Conservation (phyloP, 2,329 filamentous ascomycete genomes). For the Fusarium subglutinans region DNA sequence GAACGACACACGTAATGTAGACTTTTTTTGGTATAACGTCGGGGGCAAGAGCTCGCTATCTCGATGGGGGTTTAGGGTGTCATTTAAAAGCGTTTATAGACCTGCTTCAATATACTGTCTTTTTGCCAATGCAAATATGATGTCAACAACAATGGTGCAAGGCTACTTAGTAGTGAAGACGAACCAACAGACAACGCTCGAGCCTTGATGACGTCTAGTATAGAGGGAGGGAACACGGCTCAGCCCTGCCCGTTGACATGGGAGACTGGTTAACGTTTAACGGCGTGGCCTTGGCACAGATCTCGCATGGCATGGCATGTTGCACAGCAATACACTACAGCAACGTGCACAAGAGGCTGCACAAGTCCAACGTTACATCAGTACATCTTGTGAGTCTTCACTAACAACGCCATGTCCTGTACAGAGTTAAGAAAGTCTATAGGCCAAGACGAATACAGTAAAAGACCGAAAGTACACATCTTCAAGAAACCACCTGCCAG, state of each 20-base stretch:
- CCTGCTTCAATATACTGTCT: conserved; percentile 21
- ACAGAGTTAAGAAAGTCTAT: too few species aligned
- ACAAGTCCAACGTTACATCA: conserved; percentile 13
- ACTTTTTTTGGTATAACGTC: conserved; percentile 31
- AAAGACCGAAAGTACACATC: neutral
- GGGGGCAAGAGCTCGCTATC: conserved; percentile 16
- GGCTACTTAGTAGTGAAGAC: neutral
- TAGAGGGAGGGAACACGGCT: neutral
- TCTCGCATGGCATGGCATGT: conserved; percentile 6
- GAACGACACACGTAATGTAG: conserved; percentile 35
- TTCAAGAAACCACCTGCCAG: neutral
- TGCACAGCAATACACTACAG: neutral
- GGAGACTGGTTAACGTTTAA: conserved; percentile 4
- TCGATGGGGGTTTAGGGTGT: conserved; percentile 18
- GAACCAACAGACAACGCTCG: neutral
- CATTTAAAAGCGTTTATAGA: conserved; percentile 39
- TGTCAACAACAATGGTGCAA: neutral
- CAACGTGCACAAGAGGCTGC: neutral
- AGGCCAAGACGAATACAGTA: neutral
- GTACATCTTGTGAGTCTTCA: neutral
- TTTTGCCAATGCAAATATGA: neutral
- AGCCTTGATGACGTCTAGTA: conserved; percentile 15
- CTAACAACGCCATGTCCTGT: neutral
- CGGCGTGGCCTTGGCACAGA: conserved; percentile 8
- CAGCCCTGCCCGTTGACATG: conserved; percentile 8